A percentile compares a stretch with the other conserved stretches of the same genome.
phyloP scores from a whole-genome alignment of 495 filamentous ascomycete species.

The Neurospora sp. region DNA sequence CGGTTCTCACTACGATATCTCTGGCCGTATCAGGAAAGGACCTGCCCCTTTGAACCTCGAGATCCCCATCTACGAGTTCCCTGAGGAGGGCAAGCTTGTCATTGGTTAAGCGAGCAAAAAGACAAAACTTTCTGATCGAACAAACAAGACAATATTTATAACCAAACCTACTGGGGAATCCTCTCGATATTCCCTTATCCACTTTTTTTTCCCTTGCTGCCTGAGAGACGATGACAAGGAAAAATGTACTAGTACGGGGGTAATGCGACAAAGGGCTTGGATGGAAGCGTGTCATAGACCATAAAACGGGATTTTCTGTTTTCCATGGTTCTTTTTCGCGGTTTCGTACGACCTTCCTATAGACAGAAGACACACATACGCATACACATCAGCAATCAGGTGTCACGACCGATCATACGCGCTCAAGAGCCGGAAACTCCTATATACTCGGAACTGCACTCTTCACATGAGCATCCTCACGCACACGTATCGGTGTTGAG shows the following conservation, averaged over 20 bases:
- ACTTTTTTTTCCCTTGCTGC: not conserved
- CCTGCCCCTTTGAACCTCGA: constrained; percentile 96
- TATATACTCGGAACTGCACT: not conserved
- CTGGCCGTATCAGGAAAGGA: constrained; percentile 88
- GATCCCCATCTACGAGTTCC: constrained; percentile 82
- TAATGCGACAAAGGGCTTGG: constrained; percentile 4
- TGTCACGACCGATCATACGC: not conserved
- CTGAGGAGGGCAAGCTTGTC: constrained; percentile 64
- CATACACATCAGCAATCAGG: not conserved
- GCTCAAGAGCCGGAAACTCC: not conserved
- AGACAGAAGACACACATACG: constrained; percentile 7
- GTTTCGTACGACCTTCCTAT: not conserved
- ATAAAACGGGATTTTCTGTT: not conserved
- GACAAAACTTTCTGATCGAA: not conserved
- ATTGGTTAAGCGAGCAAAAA: constrained; percentile 55
- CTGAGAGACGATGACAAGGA: not conserved
- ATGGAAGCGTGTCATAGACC: not conserved
- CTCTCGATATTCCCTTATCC: not conserved
- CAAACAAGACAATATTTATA: not conserved
- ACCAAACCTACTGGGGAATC: not conserved
- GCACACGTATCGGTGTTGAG: not conserved
- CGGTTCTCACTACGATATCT: constrained; percentile 99
- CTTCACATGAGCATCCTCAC: too few species aligned
- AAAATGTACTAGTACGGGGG: constrained; percentile 14
- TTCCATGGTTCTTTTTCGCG: not conserved